Base-by-base conservation (phyloP, 1,284 basidiomycete species). In the Takashimella tepidaria region DNA sequence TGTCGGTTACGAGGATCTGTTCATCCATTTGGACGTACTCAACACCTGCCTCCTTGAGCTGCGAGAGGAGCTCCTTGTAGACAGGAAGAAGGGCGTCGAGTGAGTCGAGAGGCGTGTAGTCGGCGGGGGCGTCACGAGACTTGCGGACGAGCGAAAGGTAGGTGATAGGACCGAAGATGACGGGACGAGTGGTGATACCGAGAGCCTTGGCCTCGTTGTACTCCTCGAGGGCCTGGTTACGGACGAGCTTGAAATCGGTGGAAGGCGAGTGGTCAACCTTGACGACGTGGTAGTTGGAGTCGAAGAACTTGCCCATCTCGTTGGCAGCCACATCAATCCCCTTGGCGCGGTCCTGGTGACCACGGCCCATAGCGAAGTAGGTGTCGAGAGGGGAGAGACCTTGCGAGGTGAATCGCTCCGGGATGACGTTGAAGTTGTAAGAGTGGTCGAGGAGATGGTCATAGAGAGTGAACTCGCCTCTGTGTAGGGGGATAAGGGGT, bases 271-370 rank as follows among this genome's bases (percentile, higher is more conserved):
- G 85, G 80, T 98, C 96, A 58, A 93, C 95, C 61, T 98, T 95
- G 78, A 98, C 92, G 74, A 88, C 95, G 82, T 98, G 96, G 83
- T 98, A 98, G 85, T 98, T 99, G 54, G 93, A 97, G 81, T 98
- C 95, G 78, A 98, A 98, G 92, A 92, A 97, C 79, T 96, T 97
- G 84, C 96, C 96, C 95, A 98, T 98, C 82, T 98, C 95, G 66
- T 85, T 93, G 51, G 95, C 95, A 50, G 92, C 92, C 60, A 98
- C 90, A 79, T 99, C 96, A 68, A 99, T 92, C 63, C 85, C 87
- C 73, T 77, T 74, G 59, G 84, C 87, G 59, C 87, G 77, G 74
- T 79, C 83, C 80, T 99, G 96, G 73, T 93, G 91, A 59, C 96
- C 96, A 80, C 96, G 96, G 60, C 93, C 96, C 89, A 98, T 93